Conservation (phyloP, 805 yeast genomes). For the Wickerhamiella azymoides region DNA sequence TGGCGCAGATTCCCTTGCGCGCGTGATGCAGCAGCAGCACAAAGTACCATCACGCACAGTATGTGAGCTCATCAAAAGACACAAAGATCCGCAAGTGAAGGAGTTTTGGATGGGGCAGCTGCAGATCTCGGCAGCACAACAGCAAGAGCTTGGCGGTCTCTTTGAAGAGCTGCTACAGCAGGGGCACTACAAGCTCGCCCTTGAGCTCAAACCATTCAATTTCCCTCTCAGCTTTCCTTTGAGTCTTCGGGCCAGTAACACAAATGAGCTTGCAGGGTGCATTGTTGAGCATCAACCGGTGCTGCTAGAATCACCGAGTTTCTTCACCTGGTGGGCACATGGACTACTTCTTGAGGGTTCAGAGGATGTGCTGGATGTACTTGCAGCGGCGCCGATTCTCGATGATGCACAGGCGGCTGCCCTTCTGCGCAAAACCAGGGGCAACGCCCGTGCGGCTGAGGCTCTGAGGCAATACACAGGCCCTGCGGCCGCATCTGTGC, state of each 20-base stretch:
- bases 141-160: background rate
- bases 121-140: background rate
- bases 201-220: background rate
- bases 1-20: slow-evolving; percentile 13
- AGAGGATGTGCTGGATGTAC: background rate
- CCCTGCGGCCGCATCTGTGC: background rate
- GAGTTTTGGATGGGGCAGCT: slow-evolving; percentile 1
- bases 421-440: background rate
- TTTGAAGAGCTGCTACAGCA: background rate
- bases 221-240: background rate
- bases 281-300: slow-evolving; percentile 8
- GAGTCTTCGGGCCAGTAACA: background rate
- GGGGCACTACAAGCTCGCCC: background rate
- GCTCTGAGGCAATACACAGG: background rate
- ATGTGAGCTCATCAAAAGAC: slow-evolving; percentile 8
- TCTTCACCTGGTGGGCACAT: slow-evolving; percentile 8
- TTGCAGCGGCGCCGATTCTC: background rate
- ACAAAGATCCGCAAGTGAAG: background rate
- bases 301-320: background rate
- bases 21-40: background rate
- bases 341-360: background rate
- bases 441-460: background rate
- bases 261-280: slow-evolving; percentile 4
- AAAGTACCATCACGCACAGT: slow-evolving; percentile 10
- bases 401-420: background rate